Base-by-base conservation (phyloP, 2,329 filamentous ascomycete species). In the Hirsutella rhossiliensis region DNA sequence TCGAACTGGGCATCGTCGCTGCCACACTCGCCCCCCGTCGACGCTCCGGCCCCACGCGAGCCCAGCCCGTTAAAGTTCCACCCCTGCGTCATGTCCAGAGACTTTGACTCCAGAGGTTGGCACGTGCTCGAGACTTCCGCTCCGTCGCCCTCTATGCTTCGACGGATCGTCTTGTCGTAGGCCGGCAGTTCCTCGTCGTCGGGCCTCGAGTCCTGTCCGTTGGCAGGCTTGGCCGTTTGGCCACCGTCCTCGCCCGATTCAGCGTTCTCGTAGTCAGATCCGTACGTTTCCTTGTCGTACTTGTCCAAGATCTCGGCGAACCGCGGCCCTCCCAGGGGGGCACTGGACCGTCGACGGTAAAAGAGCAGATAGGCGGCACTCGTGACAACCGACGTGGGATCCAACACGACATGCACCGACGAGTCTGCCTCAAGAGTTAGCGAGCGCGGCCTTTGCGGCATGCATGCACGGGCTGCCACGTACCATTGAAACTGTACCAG, bases 401-500 rank as follows among this genome's bases (percentile, higher is more conserved):
- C 75, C 27, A 68, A 71, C 7, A 75, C 71, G 52, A 72, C 73
- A 30, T 72, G 76, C 17, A 88, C 86, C 12, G 75, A 78, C 8
- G 86, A 84, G 64, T 96, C 89, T 94, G 54, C 15, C 12, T 17
- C 4, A 11, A 12, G 8, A 11, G 34, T 37, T 37, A 37, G 34
- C 34, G 34, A 37, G 34, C 17, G 15, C 34, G 6, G 9, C 11
- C 4, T 6, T 37, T 9, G 18, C n/a, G 13, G 9, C n/a, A 17
- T 17, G 15, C n/a, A 18, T 8, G 7, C 15, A 17, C 12, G n/a
- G n/a, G 17, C 15, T 18, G 34, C 13, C 19, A 65, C 81, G 64
- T 71, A 92, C 89, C 90, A 62, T 98, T 97, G 62, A 94, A 97
- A 53, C 94, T 86, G 62, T 96, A 96, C 92, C 92, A 98, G 61